Evolutionary conservation across 345 rosid species (phyloP).

Genomic region (Brassica rapa): DNA sequence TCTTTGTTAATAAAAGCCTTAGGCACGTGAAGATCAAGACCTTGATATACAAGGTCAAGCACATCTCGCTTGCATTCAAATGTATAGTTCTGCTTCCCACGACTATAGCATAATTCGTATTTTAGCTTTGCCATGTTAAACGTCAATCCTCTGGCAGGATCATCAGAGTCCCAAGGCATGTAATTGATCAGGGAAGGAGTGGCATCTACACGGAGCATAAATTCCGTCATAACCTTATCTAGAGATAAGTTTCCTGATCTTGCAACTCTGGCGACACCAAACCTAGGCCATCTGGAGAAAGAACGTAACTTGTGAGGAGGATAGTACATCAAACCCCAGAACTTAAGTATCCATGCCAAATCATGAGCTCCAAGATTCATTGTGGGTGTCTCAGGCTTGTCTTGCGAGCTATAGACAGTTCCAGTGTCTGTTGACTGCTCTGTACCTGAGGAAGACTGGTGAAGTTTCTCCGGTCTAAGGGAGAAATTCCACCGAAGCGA

Average conservation of each 20-base stretch:
- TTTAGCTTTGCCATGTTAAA: slow-evolving; percentile 82
- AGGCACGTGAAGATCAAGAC: slow-evolving; percentile 86
- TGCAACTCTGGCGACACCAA: slow-evolving; percentile 76
- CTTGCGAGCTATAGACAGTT: slow-evolving; percentile 17
- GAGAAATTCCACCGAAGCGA: slow-evolving; percentile 90
- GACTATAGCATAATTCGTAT: slow-evolving; percentile 74
- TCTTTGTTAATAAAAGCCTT: slow-evolving; percentile 68
- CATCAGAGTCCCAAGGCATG: slow-evolving; percentile 81
- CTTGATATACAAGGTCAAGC: slow-evolving; percentile 97
- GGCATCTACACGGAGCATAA: slow-evolving; percentile 86
- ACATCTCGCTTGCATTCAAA: slow-evolving; percentile 87
- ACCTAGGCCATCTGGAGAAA: slow-evolving; percentile 94
- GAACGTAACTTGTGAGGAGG: slow-evolving; percentile 94
- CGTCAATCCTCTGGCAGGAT: slow-evolving; percentile 90
- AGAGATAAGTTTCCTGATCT: slow-evolving; percentile 92
- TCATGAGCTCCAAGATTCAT: slow-evolving; percentile 93
- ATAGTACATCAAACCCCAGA: slow-evolving; percentile 79
- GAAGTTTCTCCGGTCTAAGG: slow-evolving; percentile 62
- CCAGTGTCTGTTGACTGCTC: slow-evolving; percentile 38
- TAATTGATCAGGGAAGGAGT: slow-evolving; percentile 71
- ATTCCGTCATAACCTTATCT: slow-evolving; percentile 97
- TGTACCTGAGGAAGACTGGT: slow-evolving; percentile 46
- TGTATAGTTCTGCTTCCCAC: slow-evolving; percentile 89
- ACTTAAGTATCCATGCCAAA: slow-evolving; percentile 84
- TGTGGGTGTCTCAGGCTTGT: slow-evolving; percentile 62